Evolutionary conservation across 805 yeast species (phyloP), one percentile per base, ranked within the genome.

Genomic region (Isabelozyma pseudorhagii): DNA sequence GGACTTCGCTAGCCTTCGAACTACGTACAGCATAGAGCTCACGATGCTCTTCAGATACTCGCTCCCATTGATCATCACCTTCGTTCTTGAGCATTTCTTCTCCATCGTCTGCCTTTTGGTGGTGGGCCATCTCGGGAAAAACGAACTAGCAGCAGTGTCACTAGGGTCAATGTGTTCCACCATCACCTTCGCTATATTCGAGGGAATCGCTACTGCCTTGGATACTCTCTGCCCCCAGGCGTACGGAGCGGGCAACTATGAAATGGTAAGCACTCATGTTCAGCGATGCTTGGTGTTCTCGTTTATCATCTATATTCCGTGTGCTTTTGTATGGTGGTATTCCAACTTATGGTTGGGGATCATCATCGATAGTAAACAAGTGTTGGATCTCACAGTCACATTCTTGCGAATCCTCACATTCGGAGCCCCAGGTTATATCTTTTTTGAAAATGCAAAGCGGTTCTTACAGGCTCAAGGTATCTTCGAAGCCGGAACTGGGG

Each of bases 221-320:
- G 79, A 74, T 48, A 74, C 78, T 4, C 54, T 74, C 38, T 73
- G 78, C 50, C 78, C 79, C 1, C 78, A 72, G 52, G 77, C 78
- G 2, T 74, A 67, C 50, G 79, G 79, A 3, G 77, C 78, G 1
- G 69, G 71, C 3, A 69, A 71, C 50, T 71, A 57, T 43, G 71
- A 69, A 50, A 49, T 67, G 47, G 74, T 74, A 44, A 61, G 71
- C 27, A 53, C 60, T 2, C 67, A 66, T 46, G 77, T 74, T 13
- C 79, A 74, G 52, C 56, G 78, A 46, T 68, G 76, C 54, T 57
- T 62, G 4, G 52, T 62, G 17, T 66, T 74, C 46, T 68, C 76
- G 1, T 54, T 67, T 56, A 53, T 65, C 5, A 57, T 64, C 2
- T 74, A 61, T 46, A 56, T 73, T 8, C 79, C 79, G 1, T 73